Conservation (phyloP, 1,284 basidiomycete species). For the Stereum hirsutum region DNA sequence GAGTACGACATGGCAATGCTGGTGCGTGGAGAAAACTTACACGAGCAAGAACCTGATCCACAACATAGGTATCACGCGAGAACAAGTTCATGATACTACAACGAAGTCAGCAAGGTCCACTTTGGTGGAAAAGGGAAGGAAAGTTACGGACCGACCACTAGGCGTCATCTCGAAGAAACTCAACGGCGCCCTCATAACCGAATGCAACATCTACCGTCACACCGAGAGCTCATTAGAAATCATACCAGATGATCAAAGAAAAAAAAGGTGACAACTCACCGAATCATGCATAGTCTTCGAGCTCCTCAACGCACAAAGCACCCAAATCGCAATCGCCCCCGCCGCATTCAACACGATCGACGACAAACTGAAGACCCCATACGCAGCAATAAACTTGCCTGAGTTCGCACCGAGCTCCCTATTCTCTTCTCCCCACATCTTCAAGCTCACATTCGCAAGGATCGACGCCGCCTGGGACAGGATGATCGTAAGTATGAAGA, state of each 20-base stretch:
- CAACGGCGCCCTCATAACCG: slow-evolving; percentile 77
- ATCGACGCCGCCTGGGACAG: slow-evolving; percentile 47
- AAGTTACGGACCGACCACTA: slow-evolving; percentile 49
- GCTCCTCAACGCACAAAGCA: slow-evolving; percentile 72
- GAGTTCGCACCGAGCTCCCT: slow-evolving; percentile 51
- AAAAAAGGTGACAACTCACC: slow-evolving; percentile 31
- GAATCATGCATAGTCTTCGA: slow-evolving; percentile 71
- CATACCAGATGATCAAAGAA: neutral
- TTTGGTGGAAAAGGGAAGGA: too few relatives aligned
- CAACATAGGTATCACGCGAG: slow-evolving; percentile 87
- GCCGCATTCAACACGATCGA: slow-evolving; percentile 43
- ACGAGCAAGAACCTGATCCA: slow-evolving; percentile 75
- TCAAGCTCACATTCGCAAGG: slow-evolving; percentile 60
- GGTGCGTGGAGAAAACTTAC: slow-evolving; percentile 25
- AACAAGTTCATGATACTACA: slow-evolving; percentile 79
- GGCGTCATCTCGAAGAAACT: slow-evolving; percentile 86
- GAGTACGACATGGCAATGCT: neutral
- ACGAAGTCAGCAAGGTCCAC: too few relatives aligned
- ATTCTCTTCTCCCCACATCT: slow-evolving; percentile 79
- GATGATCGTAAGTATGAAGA: slow-evolving; percentile 56
- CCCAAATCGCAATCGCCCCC: slow-evolving; percentile 63
- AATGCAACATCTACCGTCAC: slow-evolving; percentile 52
- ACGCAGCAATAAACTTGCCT: slow-evolving; percentile 47
- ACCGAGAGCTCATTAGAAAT: neutral
- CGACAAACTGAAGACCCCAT: slow-evolving; percentile 51